These are phyloP conservation scores for Houttuynia cordata DNA, from an alignment of 164 flowering plant species.

Conservation along the genomic window DNA sequence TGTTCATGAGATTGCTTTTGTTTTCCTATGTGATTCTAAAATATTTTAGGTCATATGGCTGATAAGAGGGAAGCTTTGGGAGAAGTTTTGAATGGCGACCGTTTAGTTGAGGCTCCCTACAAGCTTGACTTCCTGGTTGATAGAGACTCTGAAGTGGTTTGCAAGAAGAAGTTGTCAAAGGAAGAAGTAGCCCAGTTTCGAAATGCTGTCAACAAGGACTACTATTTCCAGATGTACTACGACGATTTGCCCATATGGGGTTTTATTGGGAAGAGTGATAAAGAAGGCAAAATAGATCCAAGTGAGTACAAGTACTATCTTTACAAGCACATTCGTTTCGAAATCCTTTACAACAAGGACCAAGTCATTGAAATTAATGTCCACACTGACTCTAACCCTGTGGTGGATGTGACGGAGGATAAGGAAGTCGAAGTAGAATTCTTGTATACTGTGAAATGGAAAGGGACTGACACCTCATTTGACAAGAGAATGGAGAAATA, in stretches of 20 bases:
- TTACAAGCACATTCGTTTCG: slow-evolving; percentile 25
- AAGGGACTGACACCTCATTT: slow-evolving; percentile 22
- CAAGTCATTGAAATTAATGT: slow-evolving; percentile 29
- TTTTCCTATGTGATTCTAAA: background rate
- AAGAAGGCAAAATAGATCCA: slow-evolving; percentile 19
- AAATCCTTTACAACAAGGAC: slow-evolving; percentile 24
- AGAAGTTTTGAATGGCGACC: slow-evolving; percentile 31
- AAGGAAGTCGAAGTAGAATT: slow-evolving; percentile 24
- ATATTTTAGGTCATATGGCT: slow-evolving; percentile 9
- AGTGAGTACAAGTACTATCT: slow-evolving; percentile 24
- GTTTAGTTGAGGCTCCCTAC: slow-evolving; percentile 29
- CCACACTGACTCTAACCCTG: slow-evolving; percentile 18
- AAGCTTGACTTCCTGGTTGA: slow-evolving; percentile 22
- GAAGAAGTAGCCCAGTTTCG: slow-evolving; percentile 21
- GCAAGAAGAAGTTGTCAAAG: slow-evolving; percentile 19
- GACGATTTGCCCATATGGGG: slow-evolving; percentile 38
- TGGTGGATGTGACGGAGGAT: slow-evolving; percentile 34
- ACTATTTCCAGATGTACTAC: slow-evolving; percentile 34
- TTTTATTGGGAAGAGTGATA: slow-evolving; percentile 29
- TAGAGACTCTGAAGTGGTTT: slow-evolving; percentile 21
- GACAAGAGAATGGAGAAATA: slow-evolving; percentile 33
- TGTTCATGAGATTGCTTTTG: background rate
- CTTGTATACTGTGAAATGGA: slow-evolving; percentile 29
- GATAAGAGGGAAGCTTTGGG: slow-evolving; percentile 35
- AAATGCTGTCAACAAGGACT: slow-evolving; percentile 23